Evolutionary conservation across 768 basidiomycete genomes (phyloP).

Genomic region (Cystobasidium ongulense): DNA sequence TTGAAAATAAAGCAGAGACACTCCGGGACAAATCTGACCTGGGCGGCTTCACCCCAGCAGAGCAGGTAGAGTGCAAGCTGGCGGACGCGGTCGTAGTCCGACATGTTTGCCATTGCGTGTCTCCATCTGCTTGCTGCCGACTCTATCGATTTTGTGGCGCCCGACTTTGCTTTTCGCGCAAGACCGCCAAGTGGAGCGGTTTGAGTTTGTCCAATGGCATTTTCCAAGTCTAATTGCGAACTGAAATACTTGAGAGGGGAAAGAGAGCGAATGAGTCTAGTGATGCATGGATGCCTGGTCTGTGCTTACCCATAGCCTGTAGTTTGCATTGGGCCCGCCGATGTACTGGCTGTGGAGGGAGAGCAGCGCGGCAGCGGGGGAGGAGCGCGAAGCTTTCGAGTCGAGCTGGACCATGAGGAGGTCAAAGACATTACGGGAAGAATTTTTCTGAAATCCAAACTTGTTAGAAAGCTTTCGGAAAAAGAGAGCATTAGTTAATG

Average conservation of each 20-base stretch:
- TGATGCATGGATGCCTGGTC: neutral
- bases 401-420: conserved; percentile 96
- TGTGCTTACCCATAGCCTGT: too few species aligned
- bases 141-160: conserved; percentile 57
- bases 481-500: neutral
- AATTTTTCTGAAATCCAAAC: conserved; percentile 94
- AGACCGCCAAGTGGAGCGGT: conserved; percentile 62
- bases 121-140: conserved; percentile 87
- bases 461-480: conserved; percentile 61
- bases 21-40: conserved; percentile 92
- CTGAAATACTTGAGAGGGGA: conserved; percentile 99
- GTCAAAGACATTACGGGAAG: conserved; percentile 97
- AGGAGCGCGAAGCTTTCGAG: conserved; percentile 92
- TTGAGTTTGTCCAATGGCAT: conserved; percentile 88
- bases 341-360: conserved; percentile 98
- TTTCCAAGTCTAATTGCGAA: conserved; percentile 94
- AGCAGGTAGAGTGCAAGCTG: conserved; percentile 92
- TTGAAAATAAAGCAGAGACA: conserved; percentile 99
- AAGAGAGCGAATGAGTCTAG: neutral
- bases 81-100: conserved; percentile 88
- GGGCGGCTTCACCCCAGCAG: conserved; percentile 97
- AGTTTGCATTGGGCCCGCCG: conserved; percentile 53
- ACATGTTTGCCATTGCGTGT: conserved; percentile 98
- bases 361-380: conserved; percentile 84
- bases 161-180: conserved; percentile 71